Conservation (phyloP, 176 grass and related monocot genomes). For the Aechmea fasciata region DNA sequence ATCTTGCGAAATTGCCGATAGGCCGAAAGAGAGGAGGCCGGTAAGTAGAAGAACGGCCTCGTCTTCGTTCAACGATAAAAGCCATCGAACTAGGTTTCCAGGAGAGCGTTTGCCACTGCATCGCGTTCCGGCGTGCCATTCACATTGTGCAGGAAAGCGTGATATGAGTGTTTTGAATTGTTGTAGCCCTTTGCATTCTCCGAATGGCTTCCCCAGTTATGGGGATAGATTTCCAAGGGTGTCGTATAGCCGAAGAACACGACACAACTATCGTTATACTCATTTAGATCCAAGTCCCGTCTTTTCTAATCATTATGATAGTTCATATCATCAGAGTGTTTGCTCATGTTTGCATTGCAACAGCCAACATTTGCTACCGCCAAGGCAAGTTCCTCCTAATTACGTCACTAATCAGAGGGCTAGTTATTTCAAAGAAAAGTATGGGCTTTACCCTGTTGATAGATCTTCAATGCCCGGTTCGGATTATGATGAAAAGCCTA, state of each 20-base stretch:
- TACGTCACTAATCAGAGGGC: constrained; percentile 11
- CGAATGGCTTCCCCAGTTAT: constrained; percentile 26
- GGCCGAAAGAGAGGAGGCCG: constrained; percentile 27
- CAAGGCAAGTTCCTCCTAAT: constrained; percentile 28
- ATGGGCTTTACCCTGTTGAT: constrained; percentile 31
- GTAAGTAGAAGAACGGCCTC: constrained; percentile 23
- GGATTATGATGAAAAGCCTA: constrained; percentile 50
- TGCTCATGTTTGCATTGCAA: constrained; percentile 35
- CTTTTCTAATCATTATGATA: constrained; percentile 10
- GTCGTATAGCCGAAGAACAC: constrained; percentile 30
- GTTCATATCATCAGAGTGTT: constrained; percentile 24
- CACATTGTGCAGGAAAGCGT: too few species aligned
- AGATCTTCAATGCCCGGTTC: constrained; percentile 40
- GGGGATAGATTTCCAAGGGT: constrained; percentile 26
- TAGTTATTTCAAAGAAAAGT: constrained; percentile 42
- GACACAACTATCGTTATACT: constrained; percentile 28
- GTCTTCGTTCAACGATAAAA: constrained; percentile 27
- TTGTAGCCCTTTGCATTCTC: not conserved
- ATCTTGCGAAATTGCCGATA: constrained; percentile 45
- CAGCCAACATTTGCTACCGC: constrained; percentile 19
- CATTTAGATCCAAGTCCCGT: constrained; percentile 15
- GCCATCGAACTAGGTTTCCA: constrained; percentile 18
- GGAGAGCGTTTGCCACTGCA: constrained; percentile 13
- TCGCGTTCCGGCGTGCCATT: not conserved
- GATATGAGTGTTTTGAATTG: not conserved